Evolutionary conservation across 2,329 filamentous ascomycete genomes (phyloP).

Genomic region (Clonostachys rosea): DNA sequence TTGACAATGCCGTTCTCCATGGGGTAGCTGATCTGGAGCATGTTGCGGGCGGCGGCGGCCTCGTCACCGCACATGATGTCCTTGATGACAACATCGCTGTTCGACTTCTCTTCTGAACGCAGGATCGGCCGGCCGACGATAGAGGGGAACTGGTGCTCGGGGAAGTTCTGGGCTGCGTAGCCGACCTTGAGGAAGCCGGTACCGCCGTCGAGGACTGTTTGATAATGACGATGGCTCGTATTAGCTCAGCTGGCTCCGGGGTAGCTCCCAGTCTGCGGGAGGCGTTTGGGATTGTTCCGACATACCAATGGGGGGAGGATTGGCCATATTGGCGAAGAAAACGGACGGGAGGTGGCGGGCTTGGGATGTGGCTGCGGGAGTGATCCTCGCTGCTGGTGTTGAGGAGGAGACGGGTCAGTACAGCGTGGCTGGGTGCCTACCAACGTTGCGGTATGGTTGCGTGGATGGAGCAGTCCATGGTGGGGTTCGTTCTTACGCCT

Average conservation of each 20-base stretch:
- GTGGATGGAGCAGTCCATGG: constrained; percentile 12
- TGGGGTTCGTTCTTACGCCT: constrained; percentile 22
- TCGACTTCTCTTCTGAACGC: constrained; percentile 81
- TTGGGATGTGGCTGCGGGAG: not conserved
- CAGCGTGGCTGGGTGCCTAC: constrained; percentile 4
- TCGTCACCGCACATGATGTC: constrained; percentile 99
- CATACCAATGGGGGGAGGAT: constrained; percentile 49
- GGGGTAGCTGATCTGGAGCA: constrained; percentile 98
- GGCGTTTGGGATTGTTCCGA: not conserved
- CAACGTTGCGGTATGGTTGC: not conserved
- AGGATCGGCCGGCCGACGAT: constrained; percentile 98
- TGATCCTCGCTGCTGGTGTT: not conserved
- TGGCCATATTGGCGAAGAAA: constrained; percentile 36
- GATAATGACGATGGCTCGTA: constrained; percentile 12
- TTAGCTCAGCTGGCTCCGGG: not conserved
- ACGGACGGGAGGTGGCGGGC: not conserved
- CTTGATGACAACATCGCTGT: constrained; percentile 67
- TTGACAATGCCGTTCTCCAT: constrained; percentile 99
- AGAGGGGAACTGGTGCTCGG: constrained; percentile 96
- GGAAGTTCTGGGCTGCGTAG: constrained; percentile 99
- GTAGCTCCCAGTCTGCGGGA: too few relatives aligned
- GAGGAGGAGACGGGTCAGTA: not conserved
- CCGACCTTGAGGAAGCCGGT: constrained; percentile 99
- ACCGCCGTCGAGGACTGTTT: constrained; percentile 92
- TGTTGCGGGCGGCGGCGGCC: constrained; percentile 88